phyloP scores from a whole-genome alignment of 2,329 filamentous ascomycete genomes.

The Pestalotiopsis sp. region DNA sequence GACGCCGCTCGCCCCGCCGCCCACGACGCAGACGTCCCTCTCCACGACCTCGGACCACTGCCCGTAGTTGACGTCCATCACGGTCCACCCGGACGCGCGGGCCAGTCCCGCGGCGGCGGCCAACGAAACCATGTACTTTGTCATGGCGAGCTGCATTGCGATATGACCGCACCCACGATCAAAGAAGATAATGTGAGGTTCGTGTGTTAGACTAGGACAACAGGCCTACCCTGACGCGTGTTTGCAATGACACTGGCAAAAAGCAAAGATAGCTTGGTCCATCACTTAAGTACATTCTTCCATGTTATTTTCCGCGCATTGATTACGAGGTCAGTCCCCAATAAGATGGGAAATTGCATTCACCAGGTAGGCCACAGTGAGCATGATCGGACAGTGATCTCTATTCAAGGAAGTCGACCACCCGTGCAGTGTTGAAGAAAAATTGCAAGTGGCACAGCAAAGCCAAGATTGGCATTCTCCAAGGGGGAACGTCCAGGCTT shows the following conservation, averaged over 20 bases:
- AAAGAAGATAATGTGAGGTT: not conserved
- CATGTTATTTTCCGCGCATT: not conserved
- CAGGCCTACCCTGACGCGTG: not conserved
- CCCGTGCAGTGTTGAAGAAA: not conserved
- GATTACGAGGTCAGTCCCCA: not conserved
- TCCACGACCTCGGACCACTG: not conserved
- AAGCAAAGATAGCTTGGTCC: not conserved
- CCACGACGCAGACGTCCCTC: slow-evolving; percentile 11
- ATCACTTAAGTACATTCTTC: not conserved
- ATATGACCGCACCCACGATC: not conserved
- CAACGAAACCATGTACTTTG: not conserved
- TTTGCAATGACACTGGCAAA: not conserved
- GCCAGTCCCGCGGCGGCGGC: not conserved
- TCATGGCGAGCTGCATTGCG: not conserved
- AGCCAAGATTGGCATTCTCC: too few species aligned
- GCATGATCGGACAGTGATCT: not conserved
- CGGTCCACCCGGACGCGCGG: not conserved
- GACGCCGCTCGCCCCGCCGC: slow-evolving; percentile 7
- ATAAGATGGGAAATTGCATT: not conserved
- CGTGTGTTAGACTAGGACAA: not conserved
- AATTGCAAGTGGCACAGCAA: too few species aligned
- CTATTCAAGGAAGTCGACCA: not conserved
- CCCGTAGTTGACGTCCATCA: not conserved
- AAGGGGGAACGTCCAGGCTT: too few species aligned
- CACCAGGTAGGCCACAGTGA: not conserved